Evolutionary conservation across 768 basidiomycete species (phyloP).

Genomic region (Leccinum ochraceum): DNA sequence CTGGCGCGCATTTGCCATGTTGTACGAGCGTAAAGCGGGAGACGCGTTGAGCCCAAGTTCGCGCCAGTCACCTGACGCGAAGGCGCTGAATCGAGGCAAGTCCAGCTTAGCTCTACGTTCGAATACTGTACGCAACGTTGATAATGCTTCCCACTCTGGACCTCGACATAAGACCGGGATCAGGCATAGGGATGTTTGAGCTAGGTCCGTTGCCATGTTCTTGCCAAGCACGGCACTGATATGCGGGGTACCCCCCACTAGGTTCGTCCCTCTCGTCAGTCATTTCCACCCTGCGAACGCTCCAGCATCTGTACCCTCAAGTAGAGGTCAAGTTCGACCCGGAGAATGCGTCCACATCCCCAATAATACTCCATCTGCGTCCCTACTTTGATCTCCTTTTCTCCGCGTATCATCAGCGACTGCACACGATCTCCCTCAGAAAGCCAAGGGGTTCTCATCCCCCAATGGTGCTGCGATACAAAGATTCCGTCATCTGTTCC

Average conservation of each 20-base stretch:
- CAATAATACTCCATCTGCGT: conserved; percentile 74
- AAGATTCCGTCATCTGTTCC: conserved; percentile 62
- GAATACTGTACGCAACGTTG: background rate
- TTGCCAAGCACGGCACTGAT: conserved; percentile 1
- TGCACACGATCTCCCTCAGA: conserved; percentile 76
- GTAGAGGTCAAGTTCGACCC: conserved; percentile 84
- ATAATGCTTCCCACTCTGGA: conserved; percentile 70
- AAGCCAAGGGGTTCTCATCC: conserved; percentile 67
- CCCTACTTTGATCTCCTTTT: conserved; percentile 87
- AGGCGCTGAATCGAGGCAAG: conserved; percentile 16
- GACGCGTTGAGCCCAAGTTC: background rate
- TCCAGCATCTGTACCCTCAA: conserved; percentile 73
- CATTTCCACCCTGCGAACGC: conserved; percentile 63
- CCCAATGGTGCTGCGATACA: conserved; percentile 68
- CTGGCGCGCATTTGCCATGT: conserved; percentile 42
- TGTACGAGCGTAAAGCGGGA: background rate
- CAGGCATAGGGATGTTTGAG: conserved; percentile 77
- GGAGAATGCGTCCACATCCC: conserved; percentile 66
- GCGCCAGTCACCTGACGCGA: conserved; percentile 9
- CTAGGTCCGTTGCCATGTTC: conserved; percentile 47
- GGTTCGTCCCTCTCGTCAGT: conserved; percentile 80
- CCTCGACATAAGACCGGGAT: conserved; percentile 73
- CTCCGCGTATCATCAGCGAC: conserved; percentile 73
- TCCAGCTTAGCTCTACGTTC: background rate
- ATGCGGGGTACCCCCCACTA: conserved; percentile 36